Evolutionary conservation across 345 rosid genomes (phyloP).

Genomic region (Citrus sp.): DNA sequence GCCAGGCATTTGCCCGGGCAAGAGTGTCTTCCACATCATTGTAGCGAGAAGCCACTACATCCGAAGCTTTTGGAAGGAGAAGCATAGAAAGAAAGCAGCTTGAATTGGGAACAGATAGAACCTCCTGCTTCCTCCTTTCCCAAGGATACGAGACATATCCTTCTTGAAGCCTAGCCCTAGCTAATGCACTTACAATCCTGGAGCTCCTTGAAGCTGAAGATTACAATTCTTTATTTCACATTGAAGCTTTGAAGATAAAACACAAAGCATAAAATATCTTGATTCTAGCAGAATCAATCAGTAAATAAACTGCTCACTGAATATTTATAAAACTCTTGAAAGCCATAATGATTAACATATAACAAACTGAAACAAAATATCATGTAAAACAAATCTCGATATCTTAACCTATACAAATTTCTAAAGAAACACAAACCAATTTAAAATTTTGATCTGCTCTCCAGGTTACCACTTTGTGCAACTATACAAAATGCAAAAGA

Average conservation of each 20-base stretch:
- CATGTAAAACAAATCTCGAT: background rate
- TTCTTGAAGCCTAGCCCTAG: conserved; percentile 76
- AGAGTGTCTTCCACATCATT: conserved; percentile 96
- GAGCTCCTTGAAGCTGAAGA: conserved; percentile 71
- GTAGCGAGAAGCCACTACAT: conserved; percentile 67
- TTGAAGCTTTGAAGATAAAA: background rate
- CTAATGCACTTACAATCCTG: conserved; percentile 72
- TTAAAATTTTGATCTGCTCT: background rate
- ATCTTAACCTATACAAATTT: background rate
- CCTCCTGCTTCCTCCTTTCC: conserved; percentile 67
- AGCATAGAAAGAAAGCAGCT: conserved; percentile 85
- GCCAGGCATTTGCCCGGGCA: conserved; percentile 90
- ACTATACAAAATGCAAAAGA: background rate
- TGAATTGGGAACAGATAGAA: conserved; percentile 63
- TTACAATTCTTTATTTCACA: conserved; percentile 4
- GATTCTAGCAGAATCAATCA: background rate
- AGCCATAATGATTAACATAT: background rate
- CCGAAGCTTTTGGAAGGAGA: conserved; percentile 86
- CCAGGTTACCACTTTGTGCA: background rate
- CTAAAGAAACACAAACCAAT: background rate
- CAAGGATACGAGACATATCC: conserved; percentile 92
- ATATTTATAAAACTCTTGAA: background rate
- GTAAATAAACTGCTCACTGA: background rate
- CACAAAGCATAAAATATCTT: too few species aligned
- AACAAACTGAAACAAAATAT: background rate